Conservation (phyloP, 805 yeast species). For the Suhomyces vadensis region DNA sequence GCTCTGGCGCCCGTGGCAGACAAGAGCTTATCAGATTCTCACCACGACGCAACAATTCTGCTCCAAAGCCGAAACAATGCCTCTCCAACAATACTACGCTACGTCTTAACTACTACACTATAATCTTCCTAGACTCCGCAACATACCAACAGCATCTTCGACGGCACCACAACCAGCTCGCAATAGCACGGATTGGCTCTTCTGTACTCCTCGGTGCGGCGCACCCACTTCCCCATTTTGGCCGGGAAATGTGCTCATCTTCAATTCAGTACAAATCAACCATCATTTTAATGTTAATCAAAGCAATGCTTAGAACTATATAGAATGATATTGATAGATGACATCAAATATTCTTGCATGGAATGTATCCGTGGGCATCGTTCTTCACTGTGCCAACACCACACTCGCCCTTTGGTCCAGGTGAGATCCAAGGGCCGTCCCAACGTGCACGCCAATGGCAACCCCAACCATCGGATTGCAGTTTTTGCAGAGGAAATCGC, state of each 20-base stretch:
- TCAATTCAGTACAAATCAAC: neutral
- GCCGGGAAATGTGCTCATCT: neutral
- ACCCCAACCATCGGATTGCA: slow-evolving; percentile 57
- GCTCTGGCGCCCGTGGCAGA: too few relatives aligned
- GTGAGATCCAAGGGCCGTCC: slow-evolving; percentile 93
- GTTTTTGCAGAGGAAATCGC: slow-evolving; percentile 50
- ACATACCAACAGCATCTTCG: too few relatives aligned
- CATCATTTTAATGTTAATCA: neutral
- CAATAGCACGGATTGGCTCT: too few relatives aligned
- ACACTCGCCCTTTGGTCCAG: slow-evolving; percentile 74
- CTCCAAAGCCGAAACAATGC: too few relatives aligned
- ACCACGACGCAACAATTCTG: neutral
- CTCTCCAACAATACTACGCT: too few relatives aligned
- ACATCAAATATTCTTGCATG: slow-evolving; percentile 78
- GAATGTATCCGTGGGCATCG: slow-evolving; percentile 93
- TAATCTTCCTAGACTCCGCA: too few relatives aligned
- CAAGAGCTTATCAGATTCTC: too few relatives aligned
- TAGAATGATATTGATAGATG: slow-evolving; percentile 73
- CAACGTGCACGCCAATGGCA: slow-evolving; percentile 50
- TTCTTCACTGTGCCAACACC: slow-evolving; percentile 82
- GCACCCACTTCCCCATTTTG: neutral
- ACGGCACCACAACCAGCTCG: too few relatives aligned
- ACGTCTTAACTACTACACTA: too few relatives aligned
- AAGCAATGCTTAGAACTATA: neutral
- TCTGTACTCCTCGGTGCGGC: too few relatives aligned